phyloP scores from a whole-genome alignment of 31 red algal genomes.

The Odonthalia washingtoniensis region DNA sequence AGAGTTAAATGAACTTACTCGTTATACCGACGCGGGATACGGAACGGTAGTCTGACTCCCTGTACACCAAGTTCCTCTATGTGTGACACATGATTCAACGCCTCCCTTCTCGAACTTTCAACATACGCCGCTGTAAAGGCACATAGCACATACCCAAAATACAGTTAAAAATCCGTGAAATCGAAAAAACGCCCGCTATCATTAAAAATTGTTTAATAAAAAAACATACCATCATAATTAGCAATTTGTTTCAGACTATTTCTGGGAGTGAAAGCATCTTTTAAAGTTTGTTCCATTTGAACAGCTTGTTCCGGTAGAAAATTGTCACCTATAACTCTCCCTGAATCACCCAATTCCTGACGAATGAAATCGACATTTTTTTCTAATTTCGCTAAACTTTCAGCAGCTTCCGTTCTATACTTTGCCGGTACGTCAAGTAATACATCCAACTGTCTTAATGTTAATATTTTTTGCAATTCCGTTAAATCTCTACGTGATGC shows the following conservation, averaged over 20 bases:
- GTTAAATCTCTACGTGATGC: slow-evolving; percentile 53
- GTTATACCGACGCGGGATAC: slow-evolving; percentile 68
- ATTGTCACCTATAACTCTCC: neutral
- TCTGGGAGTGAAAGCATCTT: slow-evolving; percentile 43
- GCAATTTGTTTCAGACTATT: slow-evolving; percentile 52
- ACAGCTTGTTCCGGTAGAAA: slow-evolving; percentile 51
- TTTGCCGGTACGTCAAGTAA: slow-evolving; percentile 72
- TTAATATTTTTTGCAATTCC: slow-evolving; percentile 44
- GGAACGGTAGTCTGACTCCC: slow-evolving; percentile 51
- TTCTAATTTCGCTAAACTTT: slow-evolving; percentile 58
- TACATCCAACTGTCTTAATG: slow-evolving; percentile 50
- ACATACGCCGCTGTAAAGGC: slow-evolving; percentile 32
- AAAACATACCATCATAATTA: slow-evolving; percentile 68
- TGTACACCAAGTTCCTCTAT: slow-evolving; percentile 64
- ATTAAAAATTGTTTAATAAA: neutral
- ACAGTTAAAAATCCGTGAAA: neutral
- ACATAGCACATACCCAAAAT: too few relatives aligned
- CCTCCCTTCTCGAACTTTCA: slow-evolving; percentile 41
- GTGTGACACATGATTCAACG: slow-evolving; percentile 41
- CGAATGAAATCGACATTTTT: slow-evolving; percentile 46
- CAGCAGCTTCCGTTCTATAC: slow-evolving; percentile 55
- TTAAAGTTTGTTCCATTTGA: slow-evolving; percentile 41
- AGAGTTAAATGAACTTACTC: slow-evolving; percentile 44
- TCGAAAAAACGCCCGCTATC: neutral
- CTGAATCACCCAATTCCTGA: slow-evolving; percentile 48